Conservation (phyloP, 2,329 filamentous ascomycete species). For the Neopestalotiopsis rosae region DNA sequence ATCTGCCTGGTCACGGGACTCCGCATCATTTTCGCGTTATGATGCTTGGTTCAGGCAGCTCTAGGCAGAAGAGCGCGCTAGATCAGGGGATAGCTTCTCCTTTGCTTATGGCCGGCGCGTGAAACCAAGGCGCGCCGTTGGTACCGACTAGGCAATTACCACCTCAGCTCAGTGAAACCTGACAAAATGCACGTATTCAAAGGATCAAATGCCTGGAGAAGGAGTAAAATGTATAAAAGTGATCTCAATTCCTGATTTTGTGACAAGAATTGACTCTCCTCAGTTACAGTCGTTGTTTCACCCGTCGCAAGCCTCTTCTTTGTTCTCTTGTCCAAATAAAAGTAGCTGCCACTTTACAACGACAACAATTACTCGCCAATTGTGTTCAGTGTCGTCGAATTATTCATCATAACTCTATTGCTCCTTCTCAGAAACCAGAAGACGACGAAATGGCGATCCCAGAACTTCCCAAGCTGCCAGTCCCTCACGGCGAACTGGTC, state of each 20-base stretch:
- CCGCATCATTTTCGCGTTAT: not conserved
- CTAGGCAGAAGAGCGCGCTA: conserved; percentile 7
- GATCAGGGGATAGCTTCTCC: not conserved
- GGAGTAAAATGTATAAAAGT: not conserved
- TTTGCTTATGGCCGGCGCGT: not conserved
- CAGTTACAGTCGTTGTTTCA: conserved; percentile 1
- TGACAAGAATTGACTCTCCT: not conserved
- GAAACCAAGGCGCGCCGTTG: not conserved
- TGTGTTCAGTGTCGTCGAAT: not conserved
- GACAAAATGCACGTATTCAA: not conserved
- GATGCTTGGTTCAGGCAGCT: not conserved
- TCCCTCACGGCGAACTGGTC: conserved; percentile 49
- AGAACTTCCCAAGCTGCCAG: conserved; percentile 52
- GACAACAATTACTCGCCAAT: not conserved
- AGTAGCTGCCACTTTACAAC: not conserved
- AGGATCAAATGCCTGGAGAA: not conserved
- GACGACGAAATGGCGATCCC: conserved; percentile 40
- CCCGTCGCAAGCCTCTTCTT: not conserved
- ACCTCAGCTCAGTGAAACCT: not conserved
- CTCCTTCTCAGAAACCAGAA: not conserved
- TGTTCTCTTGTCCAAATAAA: not conserved
- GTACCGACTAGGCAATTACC: not conserved
- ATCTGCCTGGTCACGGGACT: not conserved
- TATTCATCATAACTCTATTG: not conserved
- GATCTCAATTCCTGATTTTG: not conserved